Percentiles rank a stretch among this genome's conserved stretches.
These are phyloP conservation scores for Trametes villosa DNA, from an alignment of 768 basidiomycete species.

Conservation along the genomic window DNA sequence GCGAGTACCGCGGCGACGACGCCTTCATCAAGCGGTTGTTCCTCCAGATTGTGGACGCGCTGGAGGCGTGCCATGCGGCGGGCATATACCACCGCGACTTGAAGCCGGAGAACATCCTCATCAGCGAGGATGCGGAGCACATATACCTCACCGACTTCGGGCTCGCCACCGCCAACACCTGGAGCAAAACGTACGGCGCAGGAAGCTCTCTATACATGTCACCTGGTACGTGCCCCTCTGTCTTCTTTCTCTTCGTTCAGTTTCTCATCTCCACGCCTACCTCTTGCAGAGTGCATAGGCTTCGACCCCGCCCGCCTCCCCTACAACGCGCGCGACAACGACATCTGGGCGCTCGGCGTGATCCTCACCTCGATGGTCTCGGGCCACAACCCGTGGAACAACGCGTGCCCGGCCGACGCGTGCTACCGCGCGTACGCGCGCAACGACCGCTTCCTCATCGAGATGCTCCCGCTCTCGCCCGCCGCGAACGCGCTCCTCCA, in stretches of 20 bases:
- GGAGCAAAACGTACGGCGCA: conserved; percentile 53
- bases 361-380: conserved; percentile 80
- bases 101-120: conserved; percentile 58
- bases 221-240: conserved; percentile 52
- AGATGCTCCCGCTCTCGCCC: conserved; percentile 38
- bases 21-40: conserved; percentile 50
- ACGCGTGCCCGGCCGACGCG: conserved; percentile 75
- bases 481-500: conserved; percentile 35
- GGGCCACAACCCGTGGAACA: conserved; percentile 94
- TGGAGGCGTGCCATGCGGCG: conserved; percentile 52
- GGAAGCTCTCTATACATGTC: conserved; percentile 74
- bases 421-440: conserved; percentile 85
- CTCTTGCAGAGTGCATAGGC: conserved; percentile 31
- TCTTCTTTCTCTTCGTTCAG: conserved; percentile 32
- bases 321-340: conserved; percentile 26
- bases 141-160: conserved; percentile 54
- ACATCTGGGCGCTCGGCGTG: conserved; percentile 34
- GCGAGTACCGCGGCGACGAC: conserved; percentile 48
- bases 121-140: conserved; percentile 42
- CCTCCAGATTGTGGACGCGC: conserved; percentile 56
- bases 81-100: conserved; percentile 62
- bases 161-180: conserved; percentile 33
- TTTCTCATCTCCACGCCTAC: neutral
- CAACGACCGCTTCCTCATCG: conserved; percentile 74
- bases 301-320: neutral